Percentiles rank a stretch among this genome's conserved stretches.
Evolutionary conservation across 2,329 filamentous ascomycete species (phyloP).

Genomic region (Rutstroemia sp.): DNA sequence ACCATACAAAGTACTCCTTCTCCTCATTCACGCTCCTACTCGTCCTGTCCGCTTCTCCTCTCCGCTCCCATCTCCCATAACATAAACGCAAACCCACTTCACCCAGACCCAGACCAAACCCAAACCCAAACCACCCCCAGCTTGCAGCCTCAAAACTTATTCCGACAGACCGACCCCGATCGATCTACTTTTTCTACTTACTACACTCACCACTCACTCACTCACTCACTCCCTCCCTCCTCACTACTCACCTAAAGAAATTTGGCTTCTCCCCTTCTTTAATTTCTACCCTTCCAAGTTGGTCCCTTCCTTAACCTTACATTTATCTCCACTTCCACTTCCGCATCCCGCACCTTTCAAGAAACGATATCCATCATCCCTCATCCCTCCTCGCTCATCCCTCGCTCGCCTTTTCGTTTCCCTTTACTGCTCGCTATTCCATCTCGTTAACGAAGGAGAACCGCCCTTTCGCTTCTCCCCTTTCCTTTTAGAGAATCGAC

Average conservation of each 20-base stretch:
- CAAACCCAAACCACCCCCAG: not conserved
- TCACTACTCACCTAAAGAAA: no score
- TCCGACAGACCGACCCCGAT: not conserved
- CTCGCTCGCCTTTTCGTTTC: not conserved
- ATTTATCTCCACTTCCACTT: not conserved
- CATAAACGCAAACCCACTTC: not conserved
- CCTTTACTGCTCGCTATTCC: not conserved
- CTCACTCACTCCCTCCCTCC: no score
- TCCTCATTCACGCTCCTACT: not conserved
- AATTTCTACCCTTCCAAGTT: not conserved
- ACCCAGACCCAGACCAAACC: not conserved
- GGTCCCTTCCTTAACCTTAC: not conserved
- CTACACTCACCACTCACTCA: not conserved
- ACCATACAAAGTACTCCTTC: no score
- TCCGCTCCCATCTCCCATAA: not conserved
- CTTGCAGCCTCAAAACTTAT: not conserved
- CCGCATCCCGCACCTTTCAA: not conserved
- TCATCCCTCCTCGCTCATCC: not conserved
- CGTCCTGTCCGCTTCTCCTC: not conserved
- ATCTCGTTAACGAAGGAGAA: not conserved
- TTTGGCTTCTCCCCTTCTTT: not conserved
- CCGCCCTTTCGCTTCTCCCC: not conserved
- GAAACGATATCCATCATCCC: not conserved
- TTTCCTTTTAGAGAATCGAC: not conserved
- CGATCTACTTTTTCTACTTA: not conserved